A percentile compares a stretch with the other conserved stretches of the same genome.
Evolutionary conservation across 345 rosid genomes (phyloP).

Genomic region (Eucalyptus coolabah): DNA sequence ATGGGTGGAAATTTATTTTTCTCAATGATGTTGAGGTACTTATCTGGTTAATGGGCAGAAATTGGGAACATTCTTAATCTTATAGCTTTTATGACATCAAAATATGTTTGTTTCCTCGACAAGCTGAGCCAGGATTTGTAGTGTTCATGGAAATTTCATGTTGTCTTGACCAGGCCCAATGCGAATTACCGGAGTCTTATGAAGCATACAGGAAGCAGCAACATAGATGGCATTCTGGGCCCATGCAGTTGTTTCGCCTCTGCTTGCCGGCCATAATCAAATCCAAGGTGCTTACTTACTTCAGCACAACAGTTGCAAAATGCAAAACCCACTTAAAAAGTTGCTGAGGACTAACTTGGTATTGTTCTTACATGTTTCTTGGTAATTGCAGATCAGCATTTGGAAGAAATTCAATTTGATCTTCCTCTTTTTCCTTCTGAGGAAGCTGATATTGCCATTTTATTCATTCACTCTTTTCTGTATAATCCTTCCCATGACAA

Average conservation of each 20-base stretch:
- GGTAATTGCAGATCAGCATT: slow-evolving; percentile 53
- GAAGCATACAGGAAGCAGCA: slow-evolving; percentile 96
- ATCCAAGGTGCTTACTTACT: slow-evolving; percentile 41
- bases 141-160: neutral
- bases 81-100: neutral
- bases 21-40: slow-evolving; percentile 85
- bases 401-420: slow-evolving; percentile 87
- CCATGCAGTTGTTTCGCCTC: slow-evolving; percentile 92
- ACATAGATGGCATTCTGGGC: slow-evolving; percentile 97
- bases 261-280: slow-evolving; percentile 66
- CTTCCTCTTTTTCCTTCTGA: slow-evolving; percentile 78
- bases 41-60: neutral
- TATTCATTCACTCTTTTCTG: slow-evolving; percentile 96
- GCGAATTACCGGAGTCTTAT: slow-evolving; percentile 89
- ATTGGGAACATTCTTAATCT: neutral
- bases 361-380: neutral
- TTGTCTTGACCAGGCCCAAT: slow-evolving; percentile 49
- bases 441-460: slow-evolving; percentile 81
- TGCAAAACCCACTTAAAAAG: neutral
- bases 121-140: neutral
- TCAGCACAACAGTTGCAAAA: neutral
- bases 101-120: neutral
- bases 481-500: slow-evolving; percentile 90
- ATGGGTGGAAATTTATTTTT: slow-evolving; percentile 86
- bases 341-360: neutral